Conservation (phyloP, 129 eudicot genomes). For the Helichrysum umbraculigerum region DNA sequence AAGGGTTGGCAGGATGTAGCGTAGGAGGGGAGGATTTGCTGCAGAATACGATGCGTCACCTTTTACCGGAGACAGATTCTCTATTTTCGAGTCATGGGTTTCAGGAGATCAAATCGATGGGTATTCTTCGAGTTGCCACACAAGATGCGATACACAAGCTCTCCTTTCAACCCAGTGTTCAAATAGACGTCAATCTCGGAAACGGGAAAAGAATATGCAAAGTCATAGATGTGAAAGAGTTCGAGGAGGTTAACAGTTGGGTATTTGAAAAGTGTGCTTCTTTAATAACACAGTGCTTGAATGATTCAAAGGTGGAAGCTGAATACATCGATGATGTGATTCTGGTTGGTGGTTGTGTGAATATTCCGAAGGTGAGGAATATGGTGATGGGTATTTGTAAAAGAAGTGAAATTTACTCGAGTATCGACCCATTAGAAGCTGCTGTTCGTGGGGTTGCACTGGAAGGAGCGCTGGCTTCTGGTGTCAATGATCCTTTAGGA, state of each 20-base stretch:
- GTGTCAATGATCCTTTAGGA: constrained; percentile 74
- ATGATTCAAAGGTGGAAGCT: constrained; percentile 55
- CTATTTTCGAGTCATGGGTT: constrained; percentile 51
- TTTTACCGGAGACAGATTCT: constrained; percentile 61
- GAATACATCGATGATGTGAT: constrained; percentile 60
- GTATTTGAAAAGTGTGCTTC: constrained; percentile 53
- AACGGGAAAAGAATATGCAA: constrained; percentile 52
- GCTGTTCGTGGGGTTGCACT: constrained; percentile 89
- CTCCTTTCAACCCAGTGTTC: constrained; percentile 49
- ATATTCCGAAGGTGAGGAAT: constrained; percentile 54
- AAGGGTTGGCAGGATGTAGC: constrained; percentile 53
- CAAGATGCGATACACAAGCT: constrained; percentile 80
- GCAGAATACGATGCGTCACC: constrained; percentile 64
- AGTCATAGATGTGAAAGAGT: constrained; percentile 46
- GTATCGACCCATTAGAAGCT: constrained; percentile 64
- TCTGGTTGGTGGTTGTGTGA: constrained; percentile 78
- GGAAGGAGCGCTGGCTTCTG: constrained; percentile 88
- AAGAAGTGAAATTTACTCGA: constrained; percentile 44
- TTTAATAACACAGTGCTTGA: constrained; percentile 53
- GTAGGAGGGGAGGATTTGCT: constrained; percentile 87
- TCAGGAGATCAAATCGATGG: constrained; percentile 65
- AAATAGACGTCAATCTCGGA: constrained; percentile 62
- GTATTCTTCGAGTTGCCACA: constrained; percentile 68
- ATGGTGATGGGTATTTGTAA: constrained; percentile 44
- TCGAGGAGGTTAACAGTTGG: constrained; percentile 58